Evolutionary conservation across 371 early-diverging fungal genomes (phyloP).

Genomic region (Dinochytrium kinnereticum): DNA sequence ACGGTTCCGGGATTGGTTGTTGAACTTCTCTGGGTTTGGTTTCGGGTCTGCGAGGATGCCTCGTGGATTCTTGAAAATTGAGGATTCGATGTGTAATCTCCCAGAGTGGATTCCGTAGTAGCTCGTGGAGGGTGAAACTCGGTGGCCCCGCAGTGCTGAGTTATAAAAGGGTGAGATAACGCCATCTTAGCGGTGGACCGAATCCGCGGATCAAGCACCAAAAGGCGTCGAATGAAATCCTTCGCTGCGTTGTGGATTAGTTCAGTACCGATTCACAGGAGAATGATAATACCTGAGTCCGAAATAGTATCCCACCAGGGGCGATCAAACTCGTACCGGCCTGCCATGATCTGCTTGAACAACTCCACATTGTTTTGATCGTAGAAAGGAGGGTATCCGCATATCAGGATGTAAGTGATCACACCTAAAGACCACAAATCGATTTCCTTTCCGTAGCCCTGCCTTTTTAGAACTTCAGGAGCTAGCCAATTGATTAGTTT

Average conservation of each 20-base stretch:
- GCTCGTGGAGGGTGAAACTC: too few relatives aligned
- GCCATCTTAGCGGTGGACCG: slow-evolving; percentile 80
- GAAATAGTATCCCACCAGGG: slow-evolving; percentile 87
- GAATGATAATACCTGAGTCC: slow-evolving; percentile 63
- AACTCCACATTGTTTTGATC: slow-evolving; percentile 65
- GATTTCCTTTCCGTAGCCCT: slow-evolving; percentile 83
- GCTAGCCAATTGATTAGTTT: slow-evolving; percentile 56
- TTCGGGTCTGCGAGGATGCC: too few relatives aligned
- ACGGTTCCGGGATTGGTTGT: background rate
- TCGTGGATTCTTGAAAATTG: too few relatives aligned
- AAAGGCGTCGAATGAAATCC: slow-evolving; percentile 75
- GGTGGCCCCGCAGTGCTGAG: slow-evolving; percentile 1
- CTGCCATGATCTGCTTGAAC: slow-evolving; percentile 78
- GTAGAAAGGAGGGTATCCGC: slow-evolving; percentile 95
- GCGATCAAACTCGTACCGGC: slow-evolving; percentile 78
- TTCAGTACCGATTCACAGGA: background rate
- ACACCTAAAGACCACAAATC: slow-evolving; percentile 99
- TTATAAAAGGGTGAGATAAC: slow-evolving; percentile 47
- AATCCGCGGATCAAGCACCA: slow-evolving; percentile 72
- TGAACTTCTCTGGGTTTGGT: background rate
- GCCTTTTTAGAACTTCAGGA: slow-evolving; percentile 87
- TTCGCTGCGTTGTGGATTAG: slow-evolving; percentile 64
- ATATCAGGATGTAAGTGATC: slow-evolving; percentile 95
- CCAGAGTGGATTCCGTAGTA: too few relatives aligned
- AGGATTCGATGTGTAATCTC: too few relatives aligned